Evolutionary conservation across 495 filamentous ascomycete genomes (phyloP).

Genomic region (Trichodelitschia bisporula): DNA sequence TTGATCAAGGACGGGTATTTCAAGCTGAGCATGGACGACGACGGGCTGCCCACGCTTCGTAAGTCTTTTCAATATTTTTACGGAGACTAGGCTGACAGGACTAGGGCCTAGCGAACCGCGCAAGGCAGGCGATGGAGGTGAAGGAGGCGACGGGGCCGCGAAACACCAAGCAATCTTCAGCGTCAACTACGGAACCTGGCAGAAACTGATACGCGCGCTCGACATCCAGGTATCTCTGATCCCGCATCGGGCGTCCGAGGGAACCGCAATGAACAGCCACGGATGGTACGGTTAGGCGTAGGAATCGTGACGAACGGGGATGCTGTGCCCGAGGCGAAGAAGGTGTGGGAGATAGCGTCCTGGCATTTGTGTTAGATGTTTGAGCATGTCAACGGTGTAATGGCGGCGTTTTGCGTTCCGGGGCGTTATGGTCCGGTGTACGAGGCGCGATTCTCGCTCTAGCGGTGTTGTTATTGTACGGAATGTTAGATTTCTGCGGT

Average conservation of each 20-base stretch:
- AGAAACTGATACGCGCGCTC: constrained; percentile 45
- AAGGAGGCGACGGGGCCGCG: constrained; percentile 24
- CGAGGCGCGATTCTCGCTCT: too few species aligned
- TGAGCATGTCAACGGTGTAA: too few species aligned
- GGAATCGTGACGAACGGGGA: too few species aligned
- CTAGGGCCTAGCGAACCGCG: constrained; percentile 2
- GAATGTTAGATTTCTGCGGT: too few species aligned
- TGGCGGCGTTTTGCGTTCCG: too few species aligned
- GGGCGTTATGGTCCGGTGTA: too few species aligned
- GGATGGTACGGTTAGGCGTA: constrained; percentile 51
- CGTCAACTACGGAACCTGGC: constrained; percentile 64
- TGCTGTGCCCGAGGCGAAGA: too few species aligned
- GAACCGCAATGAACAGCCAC: constrained; percentile 26
- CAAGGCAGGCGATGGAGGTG: constrained; percentile 23
- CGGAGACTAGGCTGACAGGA: constrained; percentile 13
- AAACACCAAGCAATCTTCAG: constrained; percentile 60
- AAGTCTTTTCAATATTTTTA: constrained; percentile 14
- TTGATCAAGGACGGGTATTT: constrained; percentile 66
- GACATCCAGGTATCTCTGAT: constrained; percentile 59
- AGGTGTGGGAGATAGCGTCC: too few species aligned
- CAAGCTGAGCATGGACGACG: constrained; percentile 35
- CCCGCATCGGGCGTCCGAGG: constrained; percentile 44
- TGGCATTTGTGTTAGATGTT: too few species aligned
- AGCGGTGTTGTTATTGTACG: too few species aligned
- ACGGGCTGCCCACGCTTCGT: constrained; percentile 50